Percentiles rank a stretch among this genome's conserved stretches.
Evolutionary conservation across 306 rosid genomes (phyloP).

Genomic region (Cucumis hystrix): DNA sequence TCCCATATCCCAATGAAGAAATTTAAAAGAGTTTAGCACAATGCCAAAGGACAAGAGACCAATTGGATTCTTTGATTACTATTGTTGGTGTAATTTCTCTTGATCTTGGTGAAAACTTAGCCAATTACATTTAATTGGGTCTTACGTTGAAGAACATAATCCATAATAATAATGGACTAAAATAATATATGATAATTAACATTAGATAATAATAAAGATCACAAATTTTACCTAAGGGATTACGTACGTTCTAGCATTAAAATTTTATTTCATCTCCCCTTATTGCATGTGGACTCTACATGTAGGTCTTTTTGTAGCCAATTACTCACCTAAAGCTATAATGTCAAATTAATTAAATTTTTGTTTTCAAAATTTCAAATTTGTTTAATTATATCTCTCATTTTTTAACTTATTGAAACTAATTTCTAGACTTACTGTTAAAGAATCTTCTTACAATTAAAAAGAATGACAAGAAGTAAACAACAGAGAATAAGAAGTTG

Average conservation of each 20-base stretch:
- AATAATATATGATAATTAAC: background rate
- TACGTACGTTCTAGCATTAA: background rate
- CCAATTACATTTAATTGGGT: background rate
- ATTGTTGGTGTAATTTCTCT: background rate
- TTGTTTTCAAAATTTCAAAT: background rate
- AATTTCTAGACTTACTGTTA: too few species aligned
- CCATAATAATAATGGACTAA: background rate
- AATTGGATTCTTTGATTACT: background rate
- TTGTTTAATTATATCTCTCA: background rate
- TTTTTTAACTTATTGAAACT: too few species aligned
- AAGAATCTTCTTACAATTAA: too few species aligned
- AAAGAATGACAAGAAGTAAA: too few species aligned
- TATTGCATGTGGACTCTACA: background rate
- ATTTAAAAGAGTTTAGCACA: background rate
- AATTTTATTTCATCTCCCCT: background rate
- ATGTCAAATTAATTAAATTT: background rate
- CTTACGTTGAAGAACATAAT: background rate
- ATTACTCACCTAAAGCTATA: background rate
- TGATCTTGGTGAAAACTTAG: background rate
- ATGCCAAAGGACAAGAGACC: background rate
- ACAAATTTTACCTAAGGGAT: background rate
- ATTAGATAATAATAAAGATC: too few species aligned
- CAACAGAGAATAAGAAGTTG: too few species aligned
- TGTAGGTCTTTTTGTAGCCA: background rate
- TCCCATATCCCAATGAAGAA: slow-evolving; percentile 1